A percentile compares a stretch with the other conserved stretches of the same genome.
phyloP scores from a whole-genome alignment of 352 stramenopile genomes.

The Phytophthora brassicae region DNA sequence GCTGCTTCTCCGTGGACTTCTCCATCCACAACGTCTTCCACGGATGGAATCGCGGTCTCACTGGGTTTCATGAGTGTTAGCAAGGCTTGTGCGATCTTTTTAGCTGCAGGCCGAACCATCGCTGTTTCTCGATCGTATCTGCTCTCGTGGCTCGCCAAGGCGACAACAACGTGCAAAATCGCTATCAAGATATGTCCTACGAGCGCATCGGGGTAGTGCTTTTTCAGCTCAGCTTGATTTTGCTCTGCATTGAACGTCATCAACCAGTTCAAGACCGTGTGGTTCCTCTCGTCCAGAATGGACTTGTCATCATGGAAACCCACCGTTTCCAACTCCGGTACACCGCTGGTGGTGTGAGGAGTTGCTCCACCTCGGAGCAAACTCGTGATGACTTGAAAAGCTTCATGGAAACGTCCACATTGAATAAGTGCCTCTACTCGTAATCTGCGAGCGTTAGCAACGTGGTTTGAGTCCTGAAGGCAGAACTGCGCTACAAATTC shows the following conservation, averaged over 20 bases:
- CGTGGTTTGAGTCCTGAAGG: constrained; percentile 50
- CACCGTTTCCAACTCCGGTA: not conserved
- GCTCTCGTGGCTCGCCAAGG: constrained; percentile 32
- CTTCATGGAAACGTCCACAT: constrained; percentile 56
- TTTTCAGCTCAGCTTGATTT: constrained; percentile 21
- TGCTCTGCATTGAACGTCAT: constrained; percentile 22
- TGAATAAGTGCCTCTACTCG: constrained; percentile 53
- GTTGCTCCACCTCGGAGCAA: constrained; percentile 30
- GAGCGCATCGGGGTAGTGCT: constrained; percentile 24
- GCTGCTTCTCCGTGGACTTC: not conserved
- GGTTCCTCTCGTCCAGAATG: constrained; percentile 40
- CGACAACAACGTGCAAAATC: constrained; percentile 35
- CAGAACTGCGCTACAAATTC: constrained; percentile 46
- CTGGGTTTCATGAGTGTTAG: constrained; percentile 8
- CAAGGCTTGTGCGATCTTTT: constrained; percentile 35
- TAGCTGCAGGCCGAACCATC: constrained; percentile 20
- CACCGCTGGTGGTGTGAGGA: constrained; percentile 14
- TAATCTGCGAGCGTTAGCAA: constrained; percentile 53
- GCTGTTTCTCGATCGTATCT: constrained; percentile 30
- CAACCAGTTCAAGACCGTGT: constrained; percentile 40
- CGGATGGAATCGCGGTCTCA: not conserved
- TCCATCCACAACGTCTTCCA: not conserved
- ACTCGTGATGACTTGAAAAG: constrained; percentile 33
- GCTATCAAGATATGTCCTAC: constrained; percentile 33
- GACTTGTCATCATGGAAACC: constrained; percentile 41